Evolutionary conservation across 306 rosid genomes (phyloP).

Genomic region (Cajanus cajan): DNA sequence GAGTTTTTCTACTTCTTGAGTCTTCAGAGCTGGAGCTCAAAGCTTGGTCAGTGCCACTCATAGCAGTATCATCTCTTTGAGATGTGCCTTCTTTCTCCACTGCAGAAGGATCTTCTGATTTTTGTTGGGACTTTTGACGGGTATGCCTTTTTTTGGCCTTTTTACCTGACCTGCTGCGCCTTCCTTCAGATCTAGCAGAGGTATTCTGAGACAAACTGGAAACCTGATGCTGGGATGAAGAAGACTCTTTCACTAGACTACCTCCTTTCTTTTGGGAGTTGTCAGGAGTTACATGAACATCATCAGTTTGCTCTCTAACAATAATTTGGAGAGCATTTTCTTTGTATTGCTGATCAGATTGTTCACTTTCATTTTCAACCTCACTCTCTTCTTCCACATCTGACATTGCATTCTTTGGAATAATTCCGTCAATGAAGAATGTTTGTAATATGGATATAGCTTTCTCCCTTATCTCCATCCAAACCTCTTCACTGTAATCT

Average conservation of each 20-base stretch:
- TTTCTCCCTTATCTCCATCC: constrained; percentile 99
- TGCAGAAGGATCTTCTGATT: constrained; percentile 55
- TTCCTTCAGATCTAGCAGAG: constrained; percentile 66
- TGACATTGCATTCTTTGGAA: constrained; percentile 74
- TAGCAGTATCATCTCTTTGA: constrained; percentile 77
- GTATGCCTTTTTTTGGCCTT: constrained; percentile 91
- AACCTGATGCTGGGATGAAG: constrained; percentile 60
- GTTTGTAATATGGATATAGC: constrained; percentile 80
- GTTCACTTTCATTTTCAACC: constrained; percentile 65
- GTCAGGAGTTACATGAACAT: constrained; percentile 51
- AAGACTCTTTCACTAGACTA: constrained; percentile 53
- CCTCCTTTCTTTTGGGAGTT: constrained; percentile 65
- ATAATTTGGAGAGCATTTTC: constrained; percentile 56
- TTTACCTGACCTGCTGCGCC: constrained; percentile 89
- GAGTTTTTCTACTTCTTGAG: constrained; percentile 78
- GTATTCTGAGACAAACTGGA: constrained; percentile 74
- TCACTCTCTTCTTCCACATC: constrained; percentile 78
- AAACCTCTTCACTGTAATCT: constrained; percentile 98
- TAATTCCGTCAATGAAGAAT: constrained; percentile 76
- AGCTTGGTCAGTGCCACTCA: constrained; percentile 95
- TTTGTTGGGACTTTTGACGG: constrained; percentile 73
- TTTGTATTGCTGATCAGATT: constrained; percentile 53
- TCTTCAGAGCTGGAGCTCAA: constrained; percentile 85
- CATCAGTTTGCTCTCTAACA: constrained; percentile 62
- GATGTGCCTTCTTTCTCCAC: constrained; percentile 73